Evolutionary conservation across 2,329 filamentous ascomycete genomes (phyloP).

Genomic region (Chalara sp.): DNA sequence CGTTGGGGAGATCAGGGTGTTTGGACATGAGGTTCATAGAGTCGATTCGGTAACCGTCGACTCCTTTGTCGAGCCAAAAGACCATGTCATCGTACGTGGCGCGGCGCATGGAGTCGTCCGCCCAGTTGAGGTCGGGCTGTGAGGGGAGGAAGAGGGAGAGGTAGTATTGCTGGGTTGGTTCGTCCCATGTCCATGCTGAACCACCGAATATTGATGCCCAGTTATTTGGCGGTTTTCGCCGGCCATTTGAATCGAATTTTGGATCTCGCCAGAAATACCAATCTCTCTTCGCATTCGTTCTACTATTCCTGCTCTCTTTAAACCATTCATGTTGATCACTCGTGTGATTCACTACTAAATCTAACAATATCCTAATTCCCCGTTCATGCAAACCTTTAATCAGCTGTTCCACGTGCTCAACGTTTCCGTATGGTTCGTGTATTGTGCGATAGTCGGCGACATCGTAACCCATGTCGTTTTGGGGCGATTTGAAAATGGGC

Average conservation of each 20-base stretch:
- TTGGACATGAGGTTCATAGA: constrained; percentile 71
- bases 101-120: constrained; percentile 57
- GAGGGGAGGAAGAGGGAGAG: constrained; percentile 68
- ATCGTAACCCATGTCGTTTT: constrained; percentile 66
- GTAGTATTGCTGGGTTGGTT: constrained; percentile 68
- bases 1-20: constrained; percentile 49
- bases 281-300: constrained; percentile 45
- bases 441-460: constrained; percentile 62
- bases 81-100: constrained; percentile 69
- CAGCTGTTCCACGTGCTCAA: constrained; percentile 57
- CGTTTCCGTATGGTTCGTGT: constrained; percentile 57
- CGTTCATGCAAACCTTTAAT: constrained; percentile 53
- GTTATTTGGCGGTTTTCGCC: constrained; percentile 66
- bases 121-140: constrained; percentile 85
- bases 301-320: constrained; percentile 43
- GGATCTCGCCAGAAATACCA: constrained; percentile 62
- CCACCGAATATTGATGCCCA: constrained; percentile 58
- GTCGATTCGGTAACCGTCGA: constrained; percentile 69
- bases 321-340: constrained; percentile 65
- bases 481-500: constrained; percentile 57
- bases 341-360: constrained; percentile 74
- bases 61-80: constrained; percentile 72
- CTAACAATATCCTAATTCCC: constrained; percentile 65
- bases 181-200: constrained; percentile 64
- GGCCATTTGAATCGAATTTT: constrained; percentile 47